Evolutionary conservation across 2,329 filamentous ascomycete genomes (phyloP).

Genomic region (Paramyrothecium sp.): DNA sequence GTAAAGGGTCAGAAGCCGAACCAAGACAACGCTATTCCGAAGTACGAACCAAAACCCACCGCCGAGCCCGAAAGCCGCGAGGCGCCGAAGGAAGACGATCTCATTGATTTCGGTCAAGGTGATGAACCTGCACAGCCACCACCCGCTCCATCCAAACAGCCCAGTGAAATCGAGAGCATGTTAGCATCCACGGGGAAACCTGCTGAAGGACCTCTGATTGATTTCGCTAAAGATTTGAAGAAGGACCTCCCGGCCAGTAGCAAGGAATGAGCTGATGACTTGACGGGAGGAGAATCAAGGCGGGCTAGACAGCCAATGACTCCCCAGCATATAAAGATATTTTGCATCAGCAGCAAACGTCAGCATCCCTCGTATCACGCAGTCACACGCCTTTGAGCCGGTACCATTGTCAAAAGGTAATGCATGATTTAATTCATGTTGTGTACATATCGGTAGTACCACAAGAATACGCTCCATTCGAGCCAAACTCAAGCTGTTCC

Average conservation of each 20-base stretch:
- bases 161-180: slow-evolving; percentile 40
- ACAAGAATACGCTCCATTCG: neutral
- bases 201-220: slow-evolving; percentile 49
- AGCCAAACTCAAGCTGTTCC: neutral
- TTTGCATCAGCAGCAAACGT: no score
- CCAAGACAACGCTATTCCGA: slow-evolving; percentile 55
- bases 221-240: slow-evolving; percentile 56
- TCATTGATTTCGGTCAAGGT: slow-evolving; percentile 57
- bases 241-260: slow-evolving; percentile 40
- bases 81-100: slow-evolving; percentile 25
- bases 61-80: slow-evolving; percentile 12
- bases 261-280: slow-evolving; percentile 16
- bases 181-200: slow-evolving; percentile 46
- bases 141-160: slow-evolving; percentile 4
- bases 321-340: no score
- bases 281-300: slow-evolving; percentile 7
- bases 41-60: slow-evolving; percentile 25
- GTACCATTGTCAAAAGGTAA: neutral
- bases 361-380: no score
- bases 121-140: slow-evolving; percentile 5
- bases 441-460: neutral
- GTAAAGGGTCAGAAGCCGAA: slow-evolving; percentile 69
- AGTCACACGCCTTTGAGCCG: no score
- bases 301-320: slow-evolving; percentile 1
- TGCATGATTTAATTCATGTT: neutral